Base-by-base conservation (phyloP, 2,329 filamentous ascomycete species). In the Nothophaeocryptopus gaeumannii region DNA sequence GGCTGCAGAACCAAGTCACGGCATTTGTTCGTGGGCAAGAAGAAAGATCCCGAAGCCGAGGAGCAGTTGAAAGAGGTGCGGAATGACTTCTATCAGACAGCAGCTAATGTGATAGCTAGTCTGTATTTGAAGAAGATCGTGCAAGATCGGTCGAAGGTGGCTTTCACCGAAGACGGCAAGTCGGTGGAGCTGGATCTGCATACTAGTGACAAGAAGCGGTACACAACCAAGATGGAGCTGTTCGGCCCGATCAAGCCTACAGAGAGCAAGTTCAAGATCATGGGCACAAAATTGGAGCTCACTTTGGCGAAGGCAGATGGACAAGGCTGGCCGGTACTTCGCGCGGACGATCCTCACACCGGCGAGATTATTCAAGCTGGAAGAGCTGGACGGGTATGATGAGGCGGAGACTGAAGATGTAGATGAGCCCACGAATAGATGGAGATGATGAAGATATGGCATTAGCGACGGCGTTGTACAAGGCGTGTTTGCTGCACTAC, bases 111-210 rank as follows among this genome's bases (percentile, higher is more conserved):
- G 50, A 96, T 95, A 59, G 91, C 88, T 2, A 93, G 88, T 8
- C 86, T 96, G 60, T 99, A 95, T 74, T 79, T 97, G 47, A 99
- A 97, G 78, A 97, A 97, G 75, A 96, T 99, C 63, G 83, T 91
- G 73, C 95, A 92, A 72, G 80, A 85, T 16, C 80, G 75, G 20
- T 87, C 89, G 44, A 85, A 80, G 58, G 79, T 97, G 39, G 75
- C 79, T 16, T 92, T 97, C 67, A 69, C 75, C 32, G 64, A 79
- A 2, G 75, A 72, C 8, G 56, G 53, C 15, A 72, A 78, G 40
- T 75, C 80, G 39, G 72, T 97, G 43, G 77, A 79, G 9, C 79
- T 99, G 37, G 89, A 99, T 67, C 79, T 99, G 34, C 83, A 81
- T n/a, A 99, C 93, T 8, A 82, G 80, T 30, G 92, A 96, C 66